Conservation (phyloP, 208 protist species). For the Crithidia brevicula region DNA sequence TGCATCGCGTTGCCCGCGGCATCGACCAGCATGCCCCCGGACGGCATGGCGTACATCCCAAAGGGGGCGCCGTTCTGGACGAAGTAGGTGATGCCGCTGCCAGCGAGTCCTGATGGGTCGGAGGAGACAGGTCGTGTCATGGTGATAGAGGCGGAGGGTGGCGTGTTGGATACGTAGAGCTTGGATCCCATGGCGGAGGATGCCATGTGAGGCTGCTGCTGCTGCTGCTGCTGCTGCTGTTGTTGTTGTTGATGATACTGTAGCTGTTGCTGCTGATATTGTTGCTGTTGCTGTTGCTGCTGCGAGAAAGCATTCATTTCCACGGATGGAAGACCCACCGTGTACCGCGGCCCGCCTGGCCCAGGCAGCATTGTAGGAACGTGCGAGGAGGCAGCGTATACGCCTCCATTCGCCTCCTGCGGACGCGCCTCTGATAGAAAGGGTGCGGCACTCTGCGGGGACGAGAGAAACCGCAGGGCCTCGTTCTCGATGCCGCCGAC, state of each 20-base stretch:
- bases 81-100: constrained; percentile 11
- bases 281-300: constrained; percentile 16
- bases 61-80: constrained; percentile 11
- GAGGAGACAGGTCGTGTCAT: not conserved
- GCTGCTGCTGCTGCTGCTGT: constrained; percentile 7
- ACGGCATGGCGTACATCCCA: constrained; percentile 11
- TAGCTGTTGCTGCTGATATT: constrained; percentile 7
- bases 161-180: constrained; percentile 6
- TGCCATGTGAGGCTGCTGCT: constrained; percentile 2
- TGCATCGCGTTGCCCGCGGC: constrained; percentile 1
- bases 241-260: constrained; percentile 7
- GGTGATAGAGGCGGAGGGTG: constrained; percentile 9
- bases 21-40: constrained; percentile 1
- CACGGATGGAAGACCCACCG: not conserved
- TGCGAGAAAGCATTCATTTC: not conserved
- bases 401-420: not conserved
- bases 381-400: not conserved
- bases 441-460: too few species aligned
- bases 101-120: not conserved
- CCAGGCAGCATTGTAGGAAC: not conserved
- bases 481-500: not conserved
- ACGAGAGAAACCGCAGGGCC: not conserved
- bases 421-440: not conserved
- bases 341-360: not conserved
- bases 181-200: not conserved